Conservation (phyloP, 169 alveolate species). For the Cryptosporidium tyzzeri region DNA sequence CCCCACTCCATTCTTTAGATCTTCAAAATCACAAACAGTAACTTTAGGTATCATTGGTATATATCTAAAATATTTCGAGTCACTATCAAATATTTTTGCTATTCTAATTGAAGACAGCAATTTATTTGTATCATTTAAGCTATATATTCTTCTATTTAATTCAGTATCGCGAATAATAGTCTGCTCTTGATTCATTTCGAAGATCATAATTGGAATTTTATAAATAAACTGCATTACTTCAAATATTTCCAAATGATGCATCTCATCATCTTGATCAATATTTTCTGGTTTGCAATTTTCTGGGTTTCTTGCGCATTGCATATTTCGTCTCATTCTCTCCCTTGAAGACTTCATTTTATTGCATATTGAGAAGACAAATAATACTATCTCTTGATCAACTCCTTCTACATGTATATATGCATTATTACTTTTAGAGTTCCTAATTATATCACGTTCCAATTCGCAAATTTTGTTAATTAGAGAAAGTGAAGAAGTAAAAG, state of each 20-base stretch:
- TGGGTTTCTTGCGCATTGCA: background rate
- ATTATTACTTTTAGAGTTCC: background rate
- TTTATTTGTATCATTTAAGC: background rate
- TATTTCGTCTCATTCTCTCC: background rate
- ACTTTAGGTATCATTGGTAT: constrained; percentile 56
- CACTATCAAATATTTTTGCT: constrained; percentile 11
- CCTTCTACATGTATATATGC: constrained; percentile 59
- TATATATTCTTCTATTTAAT: constrained; percentile 37
- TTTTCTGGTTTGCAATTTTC: background rate
- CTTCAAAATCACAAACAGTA: background rate
- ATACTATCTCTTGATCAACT: constrained; percentile 49
- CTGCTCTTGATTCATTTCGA: constrained; percentile 29
- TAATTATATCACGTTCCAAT: constrained; percentile 26
- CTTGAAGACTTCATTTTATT: background rate
- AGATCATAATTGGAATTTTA: constrained; percentile 51
- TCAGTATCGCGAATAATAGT: constrained; percentile 18
- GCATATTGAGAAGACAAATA: constrained; percentile 29
- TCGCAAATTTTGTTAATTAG: constrained; percentile 28
- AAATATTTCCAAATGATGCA: constrained; percentile 36
- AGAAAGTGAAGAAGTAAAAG: constrained; percentile 13
- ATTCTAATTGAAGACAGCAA: constrained; percentile 20
- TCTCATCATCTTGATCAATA: background rate
- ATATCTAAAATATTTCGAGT: constrained; percentile 6
- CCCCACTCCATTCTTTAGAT: constrained; percentile 58
- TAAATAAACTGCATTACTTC: constrained; percentile 43